Evolutionary conservation across 306 rosid genomes (phyloP).

Genomic region (Arachis hypogaea): DNA sequence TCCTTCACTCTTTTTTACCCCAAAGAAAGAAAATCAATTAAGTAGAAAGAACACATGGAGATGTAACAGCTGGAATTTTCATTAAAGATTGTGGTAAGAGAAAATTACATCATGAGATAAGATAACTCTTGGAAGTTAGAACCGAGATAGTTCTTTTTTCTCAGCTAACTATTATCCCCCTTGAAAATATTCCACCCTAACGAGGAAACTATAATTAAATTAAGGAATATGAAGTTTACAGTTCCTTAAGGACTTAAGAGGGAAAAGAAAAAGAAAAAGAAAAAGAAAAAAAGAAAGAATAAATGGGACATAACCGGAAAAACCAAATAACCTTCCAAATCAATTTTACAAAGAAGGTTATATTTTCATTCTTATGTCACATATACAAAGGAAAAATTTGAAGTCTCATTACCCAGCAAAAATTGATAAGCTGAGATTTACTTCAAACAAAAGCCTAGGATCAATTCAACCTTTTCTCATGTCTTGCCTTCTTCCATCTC

Average conservation of each 20-base stretch:
- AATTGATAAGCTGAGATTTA: constrained; percentile 37
- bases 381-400: constrained; percentile 52
- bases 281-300: constrained; percentile 1
- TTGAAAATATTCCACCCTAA: constrained; percentile 35
- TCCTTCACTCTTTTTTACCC: too few relatives aligned
- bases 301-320: constrained; percentile 35
- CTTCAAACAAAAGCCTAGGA: constrained; percentile 38
- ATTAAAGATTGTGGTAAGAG: constrained; percentile 34
- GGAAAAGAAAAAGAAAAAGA: too few relatives aligned
- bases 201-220: constrained; percentile 41
- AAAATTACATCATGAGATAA: constrained; percentile 37
- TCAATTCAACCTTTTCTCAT: constrained; percentile 62
- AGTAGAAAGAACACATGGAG: not conserved
- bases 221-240: constrained; percentile 45
- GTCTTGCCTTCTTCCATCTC: constrained; percentile 63
- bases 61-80: not conserved
- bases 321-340: constrained; percentile 53
- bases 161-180: constrained; percentile 22
- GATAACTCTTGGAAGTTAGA: constrained; percentile 19
- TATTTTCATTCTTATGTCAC: constrained; percentile 42
- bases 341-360: constrained; percentile 57
- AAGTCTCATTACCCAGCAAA: constrained; percentile 39
- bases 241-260: constrained; percentile 32
- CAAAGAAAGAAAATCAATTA: not conserved
- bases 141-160: constrained; percentile 7